Conservation (phyloP, 2,329 filamentous ascomycete genomes). For the Aphanocladium album region DNA sequence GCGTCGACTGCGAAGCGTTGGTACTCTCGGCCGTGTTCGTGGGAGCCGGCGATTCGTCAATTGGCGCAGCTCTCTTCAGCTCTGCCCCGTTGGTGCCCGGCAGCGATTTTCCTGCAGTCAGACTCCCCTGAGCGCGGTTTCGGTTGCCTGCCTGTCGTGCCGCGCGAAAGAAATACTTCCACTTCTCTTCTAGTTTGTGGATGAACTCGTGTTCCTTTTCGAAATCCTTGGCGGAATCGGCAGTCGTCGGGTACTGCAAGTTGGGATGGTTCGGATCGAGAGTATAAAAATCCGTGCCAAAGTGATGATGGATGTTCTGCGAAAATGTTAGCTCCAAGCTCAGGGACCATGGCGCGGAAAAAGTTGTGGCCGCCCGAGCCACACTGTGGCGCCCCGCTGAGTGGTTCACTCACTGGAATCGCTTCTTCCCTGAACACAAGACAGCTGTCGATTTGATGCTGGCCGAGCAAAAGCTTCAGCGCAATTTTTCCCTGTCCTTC, state of each 20-base stretch:
- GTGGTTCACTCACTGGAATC: background rate
- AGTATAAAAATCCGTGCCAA: background rate
- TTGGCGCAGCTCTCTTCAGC: no score
- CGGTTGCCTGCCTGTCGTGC: no score
- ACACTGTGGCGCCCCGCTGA: background rate
- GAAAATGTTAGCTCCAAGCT: slow-evolving; percentile 20
- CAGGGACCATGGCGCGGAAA: slow-evolving; percentile 13
- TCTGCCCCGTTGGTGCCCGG: no score
- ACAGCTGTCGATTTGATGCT: background rate
- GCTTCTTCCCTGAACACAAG: background rate
- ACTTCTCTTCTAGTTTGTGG: no score
- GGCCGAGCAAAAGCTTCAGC: background rate
- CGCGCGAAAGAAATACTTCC: no score
- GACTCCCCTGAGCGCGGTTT: no score
- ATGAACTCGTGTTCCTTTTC: no score
- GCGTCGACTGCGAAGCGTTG: no score
- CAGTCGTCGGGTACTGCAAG: background rate
- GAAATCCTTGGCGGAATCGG: no score
- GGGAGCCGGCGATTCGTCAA: no score
- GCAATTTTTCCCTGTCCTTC: background rate
- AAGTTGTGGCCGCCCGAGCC: slow-evolving; percentile 16
- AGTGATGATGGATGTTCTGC: background rate
- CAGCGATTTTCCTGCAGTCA: no score
- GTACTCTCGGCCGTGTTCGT: no score
- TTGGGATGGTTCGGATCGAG: background rate